Conservation (phyloP, 495 filamentous ascomycete species). For the Podospora pseudocomata region DNA sequence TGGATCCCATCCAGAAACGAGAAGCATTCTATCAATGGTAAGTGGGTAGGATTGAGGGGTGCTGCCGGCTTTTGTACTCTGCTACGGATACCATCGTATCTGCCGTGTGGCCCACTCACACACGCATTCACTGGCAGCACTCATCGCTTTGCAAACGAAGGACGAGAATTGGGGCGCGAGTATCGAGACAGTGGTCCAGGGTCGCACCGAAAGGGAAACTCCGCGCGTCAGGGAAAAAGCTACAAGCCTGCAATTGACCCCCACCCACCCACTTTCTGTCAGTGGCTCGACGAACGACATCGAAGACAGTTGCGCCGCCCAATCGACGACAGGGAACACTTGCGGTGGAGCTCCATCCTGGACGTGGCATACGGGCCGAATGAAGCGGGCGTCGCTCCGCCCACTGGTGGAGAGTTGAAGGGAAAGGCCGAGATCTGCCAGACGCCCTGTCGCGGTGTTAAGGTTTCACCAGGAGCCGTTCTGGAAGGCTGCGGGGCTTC, state of each 20-base stretch:
- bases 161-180: neutral
- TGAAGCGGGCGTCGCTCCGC: slow-evolving; percentile 4
- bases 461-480: neutral
- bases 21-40: too few relatives aligned
- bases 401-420: neutral
- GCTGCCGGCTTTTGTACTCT: neutral
- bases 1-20: neutral
- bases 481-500: neutral
- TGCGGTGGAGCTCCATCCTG: neutral
- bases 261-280: neutral
- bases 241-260: neutral
- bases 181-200: neutral
- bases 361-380: slow-evolving; percentile 7
- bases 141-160: neutral
- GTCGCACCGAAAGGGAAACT: neutral
- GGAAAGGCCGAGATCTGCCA: neutral
- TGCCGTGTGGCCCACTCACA: neutral
- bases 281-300: neutral
- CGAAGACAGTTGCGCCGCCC: neutral
- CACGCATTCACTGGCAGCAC: neutral
- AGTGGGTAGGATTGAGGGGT: neutral
- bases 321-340: neutral
- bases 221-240: neutral
- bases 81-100: neutral
- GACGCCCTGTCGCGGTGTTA: neutral